phyloP scores from a whole-genome alignment of 1,139 yeast genomes.

The Taiozyma sp. region DNA sequence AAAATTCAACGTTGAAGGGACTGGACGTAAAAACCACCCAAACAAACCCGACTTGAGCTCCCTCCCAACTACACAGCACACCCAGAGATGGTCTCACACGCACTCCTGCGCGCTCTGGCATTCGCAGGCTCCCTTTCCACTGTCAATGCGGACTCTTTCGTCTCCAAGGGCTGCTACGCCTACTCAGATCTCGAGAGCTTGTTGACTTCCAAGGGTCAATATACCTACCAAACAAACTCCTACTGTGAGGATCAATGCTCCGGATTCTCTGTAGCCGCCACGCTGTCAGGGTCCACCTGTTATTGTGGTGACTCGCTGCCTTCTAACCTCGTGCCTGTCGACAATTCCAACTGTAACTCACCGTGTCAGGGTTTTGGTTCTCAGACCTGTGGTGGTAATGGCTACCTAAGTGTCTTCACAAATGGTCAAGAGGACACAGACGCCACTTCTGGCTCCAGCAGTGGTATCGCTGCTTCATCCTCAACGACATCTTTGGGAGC shows the following conservation, averaged over 20 bases:
- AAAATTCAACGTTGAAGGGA: not conserved
- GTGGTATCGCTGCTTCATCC: conserved; percentile 14
- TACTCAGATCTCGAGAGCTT: conserved; percentile 9
- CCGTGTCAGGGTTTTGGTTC: conserved; percentile 53
- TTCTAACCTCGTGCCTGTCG: conserved; percentile 26
- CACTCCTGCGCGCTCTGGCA: not conserved
- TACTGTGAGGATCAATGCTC: conserved; percentile 45
- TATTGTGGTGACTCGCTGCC: conserved; percentile 49
- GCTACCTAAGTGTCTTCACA: conserved; percentile 45
- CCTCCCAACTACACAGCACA: not conserved
- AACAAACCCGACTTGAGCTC: too few species aligned
- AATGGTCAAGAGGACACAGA: conserved; percentile 25
- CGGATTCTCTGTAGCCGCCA: conserved; percentile 47
- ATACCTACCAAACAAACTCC: conserved; percentile 46
- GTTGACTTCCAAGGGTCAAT: conserved; percentile 21
- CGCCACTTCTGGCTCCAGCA: conserved; percentile 9
- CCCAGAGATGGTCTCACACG: not conserved
- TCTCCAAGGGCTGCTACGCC: conserved; percentile 19
- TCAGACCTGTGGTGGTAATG: conserved; percentile 62
- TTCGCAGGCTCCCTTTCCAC: not conserved
- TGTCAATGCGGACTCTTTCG: conserved; percentile 3
- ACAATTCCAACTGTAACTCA: conserved; percentile 41
- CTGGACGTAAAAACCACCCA: too few species aligned
- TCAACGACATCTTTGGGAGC: conserved; percentile 2
- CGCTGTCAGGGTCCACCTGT: conserved; percentile 49